phyloP scores from a whole-genome alignment of 1,139 yeast species.

The Candida neerlandica region DNA sequence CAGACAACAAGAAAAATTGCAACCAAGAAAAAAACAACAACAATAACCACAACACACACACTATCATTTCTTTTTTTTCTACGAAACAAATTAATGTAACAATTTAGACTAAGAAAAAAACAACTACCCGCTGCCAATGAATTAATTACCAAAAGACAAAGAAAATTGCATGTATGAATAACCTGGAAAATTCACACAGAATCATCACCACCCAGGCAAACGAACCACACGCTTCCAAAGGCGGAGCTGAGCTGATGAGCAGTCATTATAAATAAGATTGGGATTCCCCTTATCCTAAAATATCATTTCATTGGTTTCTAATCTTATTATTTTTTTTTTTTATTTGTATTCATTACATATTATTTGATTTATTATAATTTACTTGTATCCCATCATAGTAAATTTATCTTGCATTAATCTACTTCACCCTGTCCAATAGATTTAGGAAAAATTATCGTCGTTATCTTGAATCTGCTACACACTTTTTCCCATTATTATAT shows the following conservation, averaged over 20 bases:
- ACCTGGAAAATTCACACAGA: not conserved
- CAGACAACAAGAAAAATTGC: constrained; percentile 3
- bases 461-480: too few species aligned
- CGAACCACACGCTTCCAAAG: not conserved
- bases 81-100: not conserved
- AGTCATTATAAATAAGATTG: constrained; percentile 1
- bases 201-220: too few species aligned
- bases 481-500: not conserved
- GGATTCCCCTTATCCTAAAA: not conserved
- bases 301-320: too few species aligned
- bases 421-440: not conserved
- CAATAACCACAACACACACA: not conserved
- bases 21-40: constrained; percentile 6
- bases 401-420: not conserved
- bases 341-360: too few species aligned
- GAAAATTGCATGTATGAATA: not conserved
- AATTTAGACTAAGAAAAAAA: not conserved
- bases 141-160: not conserved
- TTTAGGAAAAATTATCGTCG: not conserved
- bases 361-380: not conserved
- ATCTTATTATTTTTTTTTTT: too few species aligned
- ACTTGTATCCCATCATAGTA: not conserved
- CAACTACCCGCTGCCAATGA: too few species aligned
- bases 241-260: constrained; percentile 1
- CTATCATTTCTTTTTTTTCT: not conserved